A percentile compares a stretch with the other conserved stretches of the same genome.
phyloP scores from a whole-genome alignment of 768 basidiomycete species.

The Kwoniella sp. region DNA sequence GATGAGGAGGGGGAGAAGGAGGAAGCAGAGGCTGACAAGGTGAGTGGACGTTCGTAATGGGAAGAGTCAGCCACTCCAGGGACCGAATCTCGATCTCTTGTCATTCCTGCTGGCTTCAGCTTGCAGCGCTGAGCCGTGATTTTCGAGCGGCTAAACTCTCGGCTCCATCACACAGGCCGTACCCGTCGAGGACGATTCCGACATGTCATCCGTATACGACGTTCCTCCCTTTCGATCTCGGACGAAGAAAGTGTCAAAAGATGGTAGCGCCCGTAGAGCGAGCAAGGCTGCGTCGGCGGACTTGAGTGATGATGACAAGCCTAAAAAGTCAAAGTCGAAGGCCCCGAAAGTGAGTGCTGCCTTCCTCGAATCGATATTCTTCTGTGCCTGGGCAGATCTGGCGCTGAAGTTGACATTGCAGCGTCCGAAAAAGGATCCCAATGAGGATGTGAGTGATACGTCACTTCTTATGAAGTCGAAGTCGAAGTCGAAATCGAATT shows the following conservation, averaged over 20 bases:
- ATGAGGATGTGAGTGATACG: slow-evolving; percentile 35
- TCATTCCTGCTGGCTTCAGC: too few relatives aligned
- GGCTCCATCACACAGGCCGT: too few relatives aligned
- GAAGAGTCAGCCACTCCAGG: too few relatives aligned
- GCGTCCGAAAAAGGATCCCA: slow-evolving; percentile 33
- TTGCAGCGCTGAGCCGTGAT: too few relatives aligned
- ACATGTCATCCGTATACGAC: slow-evolving; percentile 44
- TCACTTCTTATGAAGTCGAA: too few relatives aligned
- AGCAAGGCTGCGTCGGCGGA: slow-evolving; percentile 1
- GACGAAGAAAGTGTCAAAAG: background rate
- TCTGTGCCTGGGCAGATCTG: too few relatives aligned
- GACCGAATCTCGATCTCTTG: too few relatives aligned
- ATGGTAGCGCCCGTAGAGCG: slow-evolving; percentile 2
- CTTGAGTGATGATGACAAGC: slow-evolving; percentile 10
- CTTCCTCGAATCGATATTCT: too few relatives aligned
- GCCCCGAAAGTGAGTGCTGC: background rate
- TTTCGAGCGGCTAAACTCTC: too few relatives aligned
- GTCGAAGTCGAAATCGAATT: too few relatives aligned
- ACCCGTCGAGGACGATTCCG: slow-evolving; percentile 34
- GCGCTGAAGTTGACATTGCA: too few relatives aligned
- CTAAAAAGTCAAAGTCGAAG: slow-evolving; percentile 15
- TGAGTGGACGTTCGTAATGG: too few relatives aligned
- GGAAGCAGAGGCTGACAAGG: slow-evolving; percentile 2
- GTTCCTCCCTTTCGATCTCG: slow-evolving; percentile 4
- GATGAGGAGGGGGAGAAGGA: slow-evolving; percentile 2